Conservation (phyloP, 805 yeast species). For the Wickerhamomyces canadensis region DNA sequence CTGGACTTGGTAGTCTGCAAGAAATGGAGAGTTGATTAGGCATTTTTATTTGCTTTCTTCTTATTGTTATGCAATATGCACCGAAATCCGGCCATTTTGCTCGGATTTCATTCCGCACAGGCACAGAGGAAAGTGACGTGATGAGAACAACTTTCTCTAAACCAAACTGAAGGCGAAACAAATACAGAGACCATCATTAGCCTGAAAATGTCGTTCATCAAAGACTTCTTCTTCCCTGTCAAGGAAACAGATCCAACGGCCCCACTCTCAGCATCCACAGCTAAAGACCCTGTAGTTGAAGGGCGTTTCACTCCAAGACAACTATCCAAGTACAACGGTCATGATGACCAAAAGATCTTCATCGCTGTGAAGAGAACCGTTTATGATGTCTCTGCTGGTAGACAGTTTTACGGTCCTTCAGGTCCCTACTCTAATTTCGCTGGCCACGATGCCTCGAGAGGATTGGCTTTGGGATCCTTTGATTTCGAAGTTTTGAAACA, state of each 20-base stretch:
- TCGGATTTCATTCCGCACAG: no score
- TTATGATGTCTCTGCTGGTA: constrained; percentile 74
- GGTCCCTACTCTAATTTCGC: constrained; percentile 95
- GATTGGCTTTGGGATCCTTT: constrained; percentile 86
- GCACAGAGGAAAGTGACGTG: no score
- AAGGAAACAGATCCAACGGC: constrained; percentile 19
- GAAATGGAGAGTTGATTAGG: no score
- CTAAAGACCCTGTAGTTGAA: constrained; percentile 33
- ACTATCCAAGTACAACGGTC: constrained; percentile 74
- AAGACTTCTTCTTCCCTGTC: constrained; percentile 23
- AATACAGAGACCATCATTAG: no score
- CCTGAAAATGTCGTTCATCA: constrained; percentile 25
- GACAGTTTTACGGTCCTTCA: constrained; percentile 89
- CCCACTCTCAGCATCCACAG: constrained; percentile 8
- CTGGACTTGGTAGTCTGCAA: no score
- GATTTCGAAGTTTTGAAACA: constrained; percentile 58
- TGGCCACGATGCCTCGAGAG: constrained; percentile 93
- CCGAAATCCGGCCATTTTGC: no score
- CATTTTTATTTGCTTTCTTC: no score
- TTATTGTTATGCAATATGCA: no score
- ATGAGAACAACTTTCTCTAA: no score
- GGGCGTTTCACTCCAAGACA: constrained; percentile 67
- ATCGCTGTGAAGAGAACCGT: constrained; percentile 84
- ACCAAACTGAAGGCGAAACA: no score
- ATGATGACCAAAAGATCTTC: constrained; percentile 71